Evolutionary conservation across 2,329 filamentous ascomycete genomes (phyloP), one percentile per base, ranked within the genome.

Genomic region (Bipolaris gigantea): DNA sequence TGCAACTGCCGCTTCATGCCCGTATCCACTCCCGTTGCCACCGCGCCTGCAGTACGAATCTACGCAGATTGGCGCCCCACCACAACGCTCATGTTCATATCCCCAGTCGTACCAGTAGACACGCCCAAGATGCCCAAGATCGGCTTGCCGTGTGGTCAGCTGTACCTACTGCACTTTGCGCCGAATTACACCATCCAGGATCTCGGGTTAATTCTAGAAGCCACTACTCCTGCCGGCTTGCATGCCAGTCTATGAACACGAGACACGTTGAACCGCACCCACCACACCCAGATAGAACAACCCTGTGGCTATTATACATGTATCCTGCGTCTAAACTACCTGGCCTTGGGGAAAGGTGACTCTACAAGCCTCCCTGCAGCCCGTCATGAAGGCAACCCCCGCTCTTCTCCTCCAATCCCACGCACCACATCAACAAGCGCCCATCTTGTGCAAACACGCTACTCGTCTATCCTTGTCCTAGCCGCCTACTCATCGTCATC

Each of bases 401-500:
- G 58, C 55, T 48, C 16, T 35, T 48, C 16, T 35, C 44, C 30
- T 51, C 50, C 30, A 33, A 42, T 47, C 25, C 39, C 15, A 38
- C 34, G 15, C 42, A 40, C 46, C 54, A 57, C 50, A 45, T 48
- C 60, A 58, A 51, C 56, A 54, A 53, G 19, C 41, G 70, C 60
- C 10, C 27, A 66, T 71, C 57, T 56, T 70, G 69, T 64, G 71
- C 38, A 57, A 62, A 59, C 44, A 48, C 55, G 43, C 52, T 30
- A 43, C 23, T 52, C 55, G 38, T 13, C 57, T 44, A 48, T 42
- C 18, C 33, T 48, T 18, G 44, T 19, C 25, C 23, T 35, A 35
- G 33, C n/a, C 34, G 49, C 36, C 61, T 64, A 70, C 30, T 76
- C 64, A 51, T 72, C 67, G 30, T 73, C 75, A 25, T 76, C 75